Evolutionary conservation across 1,284 basidiomycete genomes (phyloP).

Genomic region (Puccinia coronata): DNA sequence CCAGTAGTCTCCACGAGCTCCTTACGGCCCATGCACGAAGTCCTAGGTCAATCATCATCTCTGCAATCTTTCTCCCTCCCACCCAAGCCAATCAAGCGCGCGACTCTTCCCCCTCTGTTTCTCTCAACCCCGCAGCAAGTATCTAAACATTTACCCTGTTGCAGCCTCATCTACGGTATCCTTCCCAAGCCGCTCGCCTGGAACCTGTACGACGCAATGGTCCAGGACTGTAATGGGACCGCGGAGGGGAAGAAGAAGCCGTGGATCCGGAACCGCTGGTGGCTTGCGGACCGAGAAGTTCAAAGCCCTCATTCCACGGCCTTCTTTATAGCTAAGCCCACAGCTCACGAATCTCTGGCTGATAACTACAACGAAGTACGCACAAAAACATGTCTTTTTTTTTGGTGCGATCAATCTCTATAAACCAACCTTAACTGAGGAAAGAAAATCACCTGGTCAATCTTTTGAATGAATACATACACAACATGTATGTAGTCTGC

Average conservation of each 20-base stretch:
- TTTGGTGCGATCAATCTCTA: too few species aligned
- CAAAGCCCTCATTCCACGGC: slow-evolving; percentile 80
- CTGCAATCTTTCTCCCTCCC: not conserved
- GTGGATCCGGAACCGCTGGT: slow-evolving; percentile 79
- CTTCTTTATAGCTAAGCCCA: slow-evolving; percentile 67
- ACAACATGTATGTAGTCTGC: too few species aligned
- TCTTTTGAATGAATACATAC: too few species aligned
- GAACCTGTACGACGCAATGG: slow-evolving; percentile 23
- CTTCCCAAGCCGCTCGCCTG: slow-evolving; percentile 39
- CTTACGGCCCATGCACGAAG: slow-evolving; percentile 22
- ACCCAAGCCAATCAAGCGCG: slow-evolving; percentile 2
- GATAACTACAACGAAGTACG: slow-evolving; percentile 42
- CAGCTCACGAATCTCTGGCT: slow-evolving; percentile 40
- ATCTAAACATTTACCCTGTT: slow-evolving; percentile 39
- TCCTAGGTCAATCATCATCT: slow-evolving; percentile 31
- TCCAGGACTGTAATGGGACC: slow-evolving; percentile 26
- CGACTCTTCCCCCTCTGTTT: slow-evolving; percentile 25
- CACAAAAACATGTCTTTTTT: not conserved
- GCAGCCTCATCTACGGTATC: slow-evolving; percentile 37
- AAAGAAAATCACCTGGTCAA: too few species aligned
- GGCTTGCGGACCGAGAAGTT: slow-evolving; percentile 75
- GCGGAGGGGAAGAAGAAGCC: slow-evolving; percentile 47
- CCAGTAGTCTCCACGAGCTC: not conserved
- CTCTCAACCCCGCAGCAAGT: slow-evolving; percentile 31
- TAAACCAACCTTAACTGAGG: too few species aligned